Percentiles rank a stretch among this genome's conserved stretches.
phyloP scores from a whole-genome alignment of 352 stramenopile species.

The Pythium guiyangense region DNA sequence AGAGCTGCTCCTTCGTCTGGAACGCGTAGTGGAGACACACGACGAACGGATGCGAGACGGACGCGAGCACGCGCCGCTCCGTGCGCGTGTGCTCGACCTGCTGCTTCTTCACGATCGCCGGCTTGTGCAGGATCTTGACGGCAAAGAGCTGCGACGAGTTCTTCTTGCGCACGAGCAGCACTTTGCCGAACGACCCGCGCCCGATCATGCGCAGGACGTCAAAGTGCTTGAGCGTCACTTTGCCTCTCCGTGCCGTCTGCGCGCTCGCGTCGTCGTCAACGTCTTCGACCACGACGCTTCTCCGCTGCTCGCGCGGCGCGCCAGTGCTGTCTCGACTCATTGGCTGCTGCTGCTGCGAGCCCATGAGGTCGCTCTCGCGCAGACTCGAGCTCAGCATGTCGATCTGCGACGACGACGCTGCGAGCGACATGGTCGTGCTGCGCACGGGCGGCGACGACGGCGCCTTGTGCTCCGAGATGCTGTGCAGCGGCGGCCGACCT shows the following conservation, averaged over 20 bases:
- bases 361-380: conserved; percentile 34
- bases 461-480: conserved; percentile 46
- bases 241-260: conserved; percentile 18
- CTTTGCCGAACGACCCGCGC: conserved; percentile 92
- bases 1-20: conserved; percentile 79
- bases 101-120: conserved; percentile 73
- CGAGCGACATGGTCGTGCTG: conserved; percentile 10
- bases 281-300: conserved; percentile 65
- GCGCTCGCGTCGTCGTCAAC: conserved; percentile 55
- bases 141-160: conserved; percentile 67
- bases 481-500: conserved; percentile 29
- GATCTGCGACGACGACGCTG: conserved; percentile 20
- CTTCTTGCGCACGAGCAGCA: conserved; percentile 85
- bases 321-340: conserved; percentile 7
- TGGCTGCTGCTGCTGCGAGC: conserved; percentile 17
- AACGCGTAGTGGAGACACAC: conserved; percentile 88
- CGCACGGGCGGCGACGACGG: conserved; percentile 14
- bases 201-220: conserved; percentile 90
- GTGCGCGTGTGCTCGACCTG: conserved; percentile 82
- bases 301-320: conserved; percentile 30
- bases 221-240: conserved; percentile 85
- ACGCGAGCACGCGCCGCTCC: conserved; percentile 79
- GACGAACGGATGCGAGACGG: conserved; percentile 82
- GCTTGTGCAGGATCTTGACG: conserved; percentile 84
- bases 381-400: conserved; percentile 45